Percentiles rank a stretch among this genome's conserved stretches.
Conservation (phyloP, 2,329 filamentous ascomycete genomes). For the Arthrobotrys musiformis region DNA sequence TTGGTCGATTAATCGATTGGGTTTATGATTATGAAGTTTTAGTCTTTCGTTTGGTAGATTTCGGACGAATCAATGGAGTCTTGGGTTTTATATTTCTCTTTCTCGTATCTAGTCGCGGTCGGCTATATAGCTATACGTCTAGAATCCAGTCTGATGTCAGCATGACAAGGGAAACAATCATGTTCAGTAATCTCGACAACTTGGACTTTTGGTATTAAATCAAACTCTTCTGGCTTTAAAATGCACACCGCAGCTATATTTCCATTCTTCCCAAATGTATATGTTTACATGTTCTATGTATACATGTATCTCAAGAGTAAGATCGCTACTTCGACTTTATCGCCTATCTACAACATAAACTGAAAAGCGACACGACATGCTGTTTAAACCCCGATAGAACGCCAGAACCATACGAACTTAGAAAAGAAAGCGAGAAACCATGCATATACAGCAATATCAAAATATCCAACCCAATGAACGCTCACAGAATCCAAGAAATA, state of each 20-base stretch:
- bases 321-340: too few species aligned
- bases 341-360: not conserved
- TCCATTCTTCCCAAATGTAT: too few species aligned
- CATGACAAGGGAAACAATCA: not conserved
- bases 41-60: not conserved
- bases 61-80: not conserved
- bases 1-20: not conserved
- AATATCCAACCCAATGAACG: not conserved
- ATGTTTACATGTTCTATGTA: not conserved
- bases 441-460: not conserved
- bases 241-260: not conserved
- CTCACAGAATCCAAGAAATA: conserved; percentile 31
- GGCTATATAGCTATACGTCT: not conserved
- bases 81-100: not conserved
- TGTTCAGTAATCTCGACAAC: conserved; percentile 27
- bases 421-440: not conserved
- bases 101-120: not conserved
- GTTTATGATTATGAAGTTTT: not conserved
- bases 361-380: not conserved
- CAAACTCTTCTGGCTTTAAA: not conserved
- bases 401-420: not conserved
- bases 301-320: not conserved
- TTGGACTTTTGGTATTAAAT: not conserved
- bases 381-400: not conserved
- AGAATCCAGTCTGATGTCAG: conserved; percentile 41